A percentile compares a stretch with the other conserved stretches of the same genome.
phyloP scores from a whole-genome alignment of 495 filamentous ascomycete species.

The Parachaetomium inaequale region DNA sequence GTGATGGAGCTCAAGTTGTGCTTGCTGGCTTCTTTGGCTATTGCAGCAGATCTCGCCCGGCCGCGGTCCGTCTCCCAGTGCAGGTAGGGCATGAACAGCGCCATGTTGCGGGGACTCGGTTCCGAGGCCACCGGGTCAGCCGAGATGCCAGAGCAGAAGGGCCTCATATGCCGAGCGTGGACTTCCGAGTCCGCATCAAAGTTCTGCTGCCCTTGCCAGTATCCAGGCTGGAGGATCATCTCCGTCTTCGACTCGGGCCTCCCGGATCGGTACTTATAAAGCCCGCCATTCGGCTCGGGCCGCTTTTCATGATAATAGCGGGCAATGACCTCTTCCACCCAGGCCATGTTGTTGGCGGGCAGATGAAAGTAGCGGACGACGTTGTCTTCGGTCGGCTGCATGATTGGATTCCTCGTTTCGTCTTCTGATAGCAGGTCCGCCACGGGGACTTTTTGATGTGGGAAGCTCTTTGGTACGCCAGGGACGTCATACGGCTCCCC shows the following conservation, averaged over 20 bases:
- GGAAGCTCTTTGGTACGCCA: constrained; percentile 20
- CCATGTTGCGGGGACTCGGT: constrained; percentile 18
- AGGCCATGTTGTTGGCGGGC: constrained; percentile 39
- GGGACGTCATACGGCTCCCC: constrained; percentile 20
- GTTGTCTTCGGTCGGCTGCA: constrained; percentile 23
- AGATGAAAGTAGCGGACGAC: constrained; percentile 37
- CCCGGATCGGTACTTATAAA: constrained; percentile 11
- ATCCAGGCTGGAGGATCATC: constrained; percentile 31
- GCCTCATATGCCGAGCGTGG: constrained; percentile 33
- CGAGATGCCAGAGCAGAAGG: constrained; percentile 25
- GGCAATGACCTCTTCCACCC: constrained; percentile 31
- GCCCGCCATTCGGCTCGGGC: constrained; percentile 21
- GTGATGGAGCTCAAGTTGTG: constrained; percentile 17
- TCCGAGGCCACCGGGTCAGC: constrained; percentile 14
- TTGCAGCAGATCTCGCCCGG: constrained; percentile 21
- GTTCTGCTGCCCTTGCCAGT: constrained; percentile 35
- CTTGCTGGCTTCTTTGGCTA: constrained; percentile 24
- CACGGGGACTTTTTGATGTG: constrained; percentile 29
- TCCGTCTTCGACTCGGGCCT: constrained; percentile 19
- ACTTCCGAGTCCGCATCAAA: constrained; percentile 25
- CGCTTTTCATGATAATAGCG: constrained; percentile 31
- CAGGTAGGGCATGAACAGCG: constrained; percentile 35
- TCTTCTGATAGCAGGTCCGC: constrained; percentile 26
- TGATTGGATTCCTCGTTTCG: constrained; percentile 25
- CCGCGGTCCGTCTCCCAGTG: constrained; percentile 36